Base-by-base conservation (phyloP, 2,329 filamentous ascomycete genomes). In the Penicillium brevicompactum region DNA sequence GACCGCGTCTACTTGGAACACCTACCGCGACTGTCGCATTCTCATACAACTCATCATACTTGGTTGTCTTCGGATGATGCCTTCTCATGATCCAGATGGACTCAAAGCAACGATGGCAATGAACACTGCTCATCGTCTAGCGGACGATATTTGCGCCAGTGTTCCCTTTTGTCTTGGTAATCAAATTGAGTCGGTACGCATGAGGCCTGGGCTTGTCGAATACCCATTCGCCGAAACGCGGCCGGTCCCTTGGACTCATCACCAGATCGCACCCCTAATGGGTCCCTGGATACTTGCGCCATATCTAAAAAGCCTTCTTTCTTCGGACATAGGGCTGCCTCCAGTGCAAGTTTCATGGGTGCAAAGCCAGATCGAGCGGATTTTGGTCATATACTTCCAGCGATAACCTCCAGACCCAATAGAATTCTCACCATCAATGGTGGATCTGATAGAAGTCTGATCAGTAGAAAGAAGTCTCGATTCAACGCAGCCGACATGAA, bases 1-100 rank as follows among this genome's bases (percentile, higher is more conserved):
- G 67, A 64, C 67, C 3, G 65, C 67, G 6, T 54, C 59, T 7
- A 69, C 65, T 1, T 70, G 67, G 68, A 70, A 70, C 31, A 63
- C 57, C 4, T 68, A 65, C 45, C 67, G 68, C n/a, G 67, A 68
- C 24, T 68, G 64, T 11, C 60, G 67, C 9, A 64, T 70, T 14
- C 52, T 64, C 4, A 49, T 68, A 1, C 67, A 67, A 13, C 65
- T 59, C 13, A 68, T 69, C 46, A 69, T 70, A 21, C 55, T 68
- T 18, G 53, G 52, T 7, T 70, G 68, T 51, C 57, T 70, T 10
- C 55, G 47, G 6, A 56, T 65, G 2, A 49, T 66, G 1, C 49
- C 59, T 1, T 37, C 53, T 1, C 30, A 55, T 7, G 50, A 52
- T n/a, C 40, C 44, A 1, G 52, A 60, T 30, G 50, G 53, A 14